Conservation (phyloP, 768 basidiomycete species). For the Cystobasidium tubakii region DNA sequence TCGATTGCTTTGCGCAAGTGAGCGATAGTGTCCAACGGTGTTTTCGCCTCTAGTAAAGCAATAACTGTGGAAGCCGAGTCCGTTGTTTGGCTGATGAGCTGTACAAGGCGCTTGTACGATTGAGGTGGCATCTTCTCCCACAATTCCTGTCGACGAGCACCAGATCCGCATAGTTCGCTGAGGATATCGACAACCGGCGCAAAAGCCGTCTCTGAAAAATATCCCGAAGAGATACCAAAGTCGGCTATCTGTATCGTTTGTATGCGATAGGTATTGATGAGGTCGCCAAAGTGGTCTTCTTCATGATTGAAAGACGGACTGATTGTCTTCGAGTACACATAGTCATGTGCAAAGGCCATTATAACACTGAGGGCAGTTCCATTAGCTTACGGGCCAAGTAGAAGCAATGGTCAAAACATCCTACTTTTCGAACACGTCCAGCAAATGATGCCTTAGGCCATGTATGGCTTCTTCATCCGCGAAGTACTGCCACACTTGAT, state of each 20-base stretch:
- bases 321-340: conserved; percentile 37
- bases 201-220: neutral
- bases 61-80: conserved; percentile 24
- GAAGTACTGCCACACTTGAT: conserved; percentile 14
- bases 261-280: conserved; percentile 32
- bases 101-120: conserved; percentile 18
- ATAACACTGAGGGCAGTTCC: conserved; percentile 20
- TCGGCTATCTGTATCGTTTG: conserved; percentile 6
- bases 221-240: conserved; percentile 33
- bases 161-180: conserved; percentile 19
- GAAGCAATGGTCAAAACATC: neutral
- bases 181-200: conserved; percentile 6
- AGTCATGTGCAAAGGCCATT: conserved; percentile 36
- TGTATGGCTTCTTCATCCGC: conserved; percentile 1
- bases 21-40: conserved; percentile 37
- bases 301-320: neutral
- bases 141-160: neutral
- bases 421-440: conserved; percentile 38
- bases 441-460: conserved; percentile 10
- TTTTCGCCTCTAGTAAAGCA: conserved; percentile 35
- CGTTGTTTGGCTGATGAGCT: conserved; percentile 21
- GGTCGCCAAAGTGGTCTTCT: conserved; percentile 25
- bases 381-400: neutral
- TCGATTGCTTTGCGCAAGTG: conserved; percentile 36
- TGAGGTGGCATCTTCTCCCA: conserved; percentile 17